phyloP scores from a whole-genome alignment of 495 filamentous ascomycete species.

The Xylaria palmicola region DNA sequence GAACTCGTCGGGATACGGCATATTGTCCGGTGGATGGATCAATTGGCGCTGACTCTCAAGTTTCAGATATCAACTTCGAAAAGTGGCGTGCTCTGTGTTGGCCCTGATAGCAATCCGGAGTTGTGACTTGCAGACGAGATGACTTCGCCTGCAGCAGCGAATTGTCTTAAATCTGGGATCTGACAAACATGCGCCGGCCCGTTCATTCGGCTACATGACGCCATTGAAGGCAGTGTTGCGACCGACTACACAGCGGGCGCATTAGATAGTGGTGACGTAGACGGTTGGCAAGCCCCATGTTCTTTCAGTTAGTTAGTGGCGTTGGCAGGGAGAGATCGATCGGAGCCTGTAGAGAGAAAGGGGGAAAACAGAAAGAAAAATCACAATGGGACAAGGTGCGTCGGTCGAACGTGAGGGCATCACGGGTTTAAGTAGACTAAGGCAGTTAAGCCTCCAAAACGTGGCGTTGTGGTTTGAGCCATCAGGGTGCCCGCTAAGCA shows the following conservation, averaged over 20 bases:
- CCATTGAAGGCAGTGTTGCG: constrained; percentile 9
- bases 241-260: not conserved
- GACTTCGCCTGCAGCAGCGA: not conserved
- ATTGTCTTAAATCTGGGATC: not conserved
- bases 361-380: not conserved
- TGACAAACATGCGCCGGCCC: not conserved
- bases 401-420: not conserved
- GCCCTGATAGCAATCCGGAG: too few relatives aligned
- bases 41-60: not conserved
- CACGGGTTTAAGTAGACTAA: not conserved
- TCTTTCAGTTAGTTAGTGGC: too few relatives aligned
- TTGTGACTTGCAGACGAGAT: not conserved
- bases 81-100: too few relatives aligned
- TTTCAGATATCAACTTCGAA: too few relatives aligned
- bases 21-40: constrained; percentile 29
- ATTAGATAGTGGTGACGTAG: constrained; percentile 11
- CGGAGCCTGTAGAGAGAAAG: too few relatives aligned
- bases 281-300: too few relatives aligned
- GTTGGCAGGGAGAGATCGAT: too few relatives aligned
- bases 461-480: constrained; percentile 2
- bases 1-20: constrained; percentile 77
- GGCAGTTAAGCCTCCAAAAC: too few relatives aligned
- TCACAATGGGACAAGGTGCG: not conserved
- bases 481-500: not conserved
- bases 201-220: constrained; percentile 10